Conservation (phyloP, 257 asterid species). For the Solanum appendiculatum region DNA sequence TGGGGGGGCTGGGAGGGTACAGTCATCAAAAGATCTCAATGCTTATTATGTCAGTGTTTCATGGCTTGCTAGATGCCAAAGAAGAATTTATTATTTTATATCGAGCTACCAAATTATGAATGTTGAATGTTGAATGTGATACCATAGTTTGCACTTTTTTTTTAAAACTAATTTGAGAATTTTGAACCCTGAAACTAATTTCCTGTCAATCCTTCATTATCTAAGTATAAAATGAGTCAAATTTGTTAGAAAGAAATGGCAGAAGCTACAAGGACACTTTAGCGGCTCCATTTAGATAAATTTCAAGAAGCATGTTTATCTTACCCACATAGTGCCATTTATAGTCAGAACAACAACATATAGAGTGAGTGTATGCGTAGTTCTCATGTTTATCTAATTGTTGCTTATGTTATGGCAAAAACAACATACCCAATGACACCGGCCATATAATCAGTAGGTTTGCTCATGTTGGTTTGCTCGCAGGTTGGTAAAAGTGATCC, state of each 20-base stretch:
- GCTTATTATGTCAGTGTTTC: not conserved
- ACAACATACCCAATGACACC: not conserved
- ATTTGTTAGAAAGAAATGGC: not conserved
- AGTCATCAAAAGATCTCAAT: not conserved
- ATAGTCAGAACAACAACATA: not conserved
- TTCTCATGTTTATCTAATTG: not conserved
- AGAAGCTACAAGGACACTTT: not conserved
- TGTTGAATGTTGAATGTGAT: not conserved
- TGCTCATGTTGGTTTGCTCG: not conserved
- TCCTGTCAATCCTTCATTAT: not conserved
- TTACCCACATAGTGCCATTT: not conserved
- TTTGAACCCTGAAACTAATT: not conserved
- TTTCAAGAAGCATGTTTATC: not conserved
- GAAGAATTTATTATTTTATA: not conserved
- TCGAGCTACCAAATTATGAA: not conserved
- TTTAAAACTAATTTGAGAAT: not conserved
- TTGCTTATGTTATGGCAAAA: not conserved
- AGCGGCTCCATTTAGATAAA: not conserved
- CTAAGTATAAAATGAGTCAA: not conserved
- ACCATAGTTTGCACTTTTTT: not conserved
- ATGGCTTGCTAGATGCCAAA: not conserved
- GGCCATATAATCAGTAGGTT: not conserved
- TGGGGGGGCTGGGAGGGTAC: not conserved
- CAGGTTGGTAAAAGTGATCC: slow-evolving; percentile 88
- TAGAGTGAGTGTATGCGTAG: not conserved